Base-by-base conservation (phyloP, 164 flowering plant species). In the Buxus sempervirens region DNA sequence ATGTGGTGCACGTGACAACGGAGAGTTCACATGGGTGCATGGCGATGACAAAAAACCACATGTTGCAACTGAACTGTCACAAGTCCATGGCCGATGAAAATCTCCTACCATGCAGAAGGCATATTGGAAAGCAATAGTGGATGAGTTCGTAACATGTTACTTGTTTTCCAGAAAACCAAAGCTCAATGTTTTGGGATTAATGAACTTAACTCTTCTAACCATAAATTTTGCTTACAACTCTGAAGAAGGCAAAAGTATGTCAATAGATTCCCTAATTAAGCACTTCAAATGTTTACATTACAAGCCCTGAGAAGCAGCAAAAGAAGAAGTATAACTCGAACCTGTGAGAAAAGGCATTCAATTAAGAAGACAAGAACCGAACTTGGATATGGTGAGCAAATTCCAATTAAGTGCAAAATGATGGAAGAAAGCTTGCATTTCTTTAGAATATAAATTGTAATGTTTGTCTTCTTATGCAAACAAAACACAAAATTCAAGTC, bases 41-140 rank as follows among this genome's bases (percentile, higher is more conserved):
- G 51, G 24, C 32, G 62, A 65, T 65, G 62, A 69, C 42, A 4
- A 18, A 25, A 22, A 25, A 9, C 20, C 65, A 55, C 76, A 74
- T 66, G 76, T 69, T 72, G 66, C 76, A 27, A 27, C 22, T 65
- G 38, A 32, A 53, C 54, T 60, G 64, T 49, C 63, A 54, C 27
- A 25, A 59, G 18, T 45, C 49, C 58, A 20, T 57, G 58, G 67
- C 42, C 54, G 20, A n/a, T 21, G 25, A 8, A 38, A 67, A 27
- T 32, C 60, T 69, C 76, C 72, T 23, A 60, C 21, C 19, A 38
- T 27, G 25, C 55, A 24, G 22, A 72, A 32, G 5, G 54, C 41
- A 12, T 25, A 28, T 26, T 9, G 24, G 25, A 36, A 38, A 48
- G 45, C 63, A 59, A 69, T 41, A 60, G 51, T 59, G 20, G n/a